Evolutionary conservation across 345 rosid genomes (phyloP).

Genomic region (Bruguiera gymnorhiza): DNA sequence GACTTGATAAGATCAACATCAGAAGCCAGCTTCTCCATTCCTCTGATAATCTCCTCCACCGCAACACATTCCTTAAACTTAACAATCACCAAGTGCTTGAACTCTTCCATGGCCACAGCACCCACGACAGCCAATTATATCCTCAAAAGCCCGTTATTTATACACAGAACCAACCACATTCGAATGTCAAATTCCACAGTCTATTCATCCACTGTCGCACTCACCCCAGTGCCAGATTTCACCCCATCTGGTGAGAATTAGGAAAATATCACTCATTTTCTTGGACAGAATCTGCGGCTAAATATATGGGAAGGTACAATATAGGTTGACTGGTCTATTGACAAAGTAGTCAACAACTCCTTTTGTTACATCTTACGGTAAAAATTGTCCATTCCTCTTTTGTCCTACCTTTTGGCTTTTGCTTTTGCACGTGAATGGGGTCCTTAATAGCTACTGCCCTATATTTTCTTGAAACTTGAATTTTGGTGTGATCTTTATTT

Average conservation of each 20-base stretch:
- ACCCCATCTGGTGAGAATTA: neutral
- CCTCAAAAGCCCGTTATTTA: slow-evolving; percentile 14
- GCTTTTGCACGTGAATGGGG: slow-evolving; percentile 46
- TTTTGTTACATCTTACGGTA: slow-evolving; percentile 19
- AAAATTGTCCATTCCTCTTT: slow-evolving; percentile 25
- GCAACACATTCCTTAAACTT: slow-evolving; percentile 74
- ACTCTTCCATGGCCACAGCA: slow-evolving; percentile 43
- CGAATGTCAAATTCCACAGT: slow-evolving; percentile 41
- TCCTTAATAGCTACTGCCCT: slow-evolving; percentile 9
- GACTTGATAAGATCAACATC: slow-evolving; percentile 77
- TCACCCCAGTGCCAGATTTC: slow-evolving; percentile 17
- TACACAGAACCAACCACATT: slow-evolving; percentile 13
- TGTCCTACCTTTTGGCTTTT: slow-evolving; percentile 20
- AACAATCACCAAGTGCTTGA: slow-evolving; percentile 81
- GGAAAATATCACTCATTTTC: slow-evolving; percentile 3
- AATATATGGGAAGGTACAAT: slow-evolving; percentile 28
- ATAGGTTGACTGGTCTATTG: slow-evolving; percentile 18
- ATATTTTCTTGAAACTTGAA: slow-evolving; percentile 20
- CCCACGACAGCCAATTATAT: slow-evolving; percentile 4
- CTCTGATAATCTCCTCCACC: slow-evolving; percentile 69
- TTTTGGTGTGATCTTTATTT: slow-evolving; percentile 1
- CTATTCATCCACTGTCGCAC: slow-evolving; percentile 18
- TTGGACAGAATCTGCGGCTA: slow-evolving; percentile 34
- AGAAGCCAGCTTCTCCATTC: slow-evolving; percentile 73
- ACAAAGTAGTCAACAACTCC: slow-evolving; percentile 31